phyloP scores from a whole-genome alignment of 2,329 filamentous ascomycete genomes.

The Aureobasidium leucospermi region DNA sequence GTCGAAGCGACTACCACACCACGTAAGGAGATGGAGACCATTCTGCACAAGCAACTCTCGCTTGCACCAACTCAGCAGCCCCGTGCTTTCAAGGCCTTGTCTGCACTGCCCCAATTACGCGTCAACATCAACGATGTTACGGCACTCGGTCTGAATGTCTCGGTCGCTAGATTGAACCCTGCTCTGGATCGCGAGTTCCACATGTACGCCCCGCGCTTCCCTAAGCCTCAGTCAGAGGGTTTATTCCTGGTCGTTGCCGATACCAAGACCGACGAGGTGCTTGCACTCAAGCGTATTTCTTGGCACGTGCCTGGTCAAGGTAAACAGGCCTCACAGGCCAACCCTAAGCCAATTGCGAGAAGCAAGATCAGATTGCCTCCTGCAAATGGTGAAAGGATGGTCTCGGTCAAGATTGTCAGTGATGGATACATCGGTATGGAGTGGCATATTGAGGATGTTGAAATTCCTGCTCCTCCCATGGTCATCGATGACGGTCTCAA shows the following conservation, averaged over 20 bases:
- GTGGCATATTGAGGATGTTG: constrained; percentile 48
- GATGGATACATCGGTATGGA: constrained; percentile 79
- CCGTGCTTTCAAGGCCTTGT: constrained; percentile 53
- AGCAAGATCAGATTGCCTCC: constrained; percentile 56
- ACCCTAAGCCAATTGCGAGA: constrained; percentile 44
- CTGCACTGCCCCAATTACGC: constrained; percentile 61
- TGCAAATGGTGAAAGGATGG: constrained; percentile 46
- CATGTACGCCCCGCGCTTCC: constrained; percentile 82
- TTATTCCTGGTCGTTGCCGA: constrained; percentile 80
- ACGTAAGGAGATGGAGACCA: constrained; percentile 23
- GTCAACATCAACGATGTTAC: constrained; percentile 56
- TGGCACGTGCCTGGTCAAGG: constrained; percentile 46
- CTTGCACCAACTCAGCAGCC: constrained; percentile 40
- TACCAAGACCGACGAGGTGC: constrained; percentile 61
- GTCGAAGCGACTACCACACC: constrained; percentile 33
- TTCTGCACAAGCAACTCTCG: constrained; percentile 44
- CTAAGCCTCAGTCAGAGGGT: constrained; percentile 89
- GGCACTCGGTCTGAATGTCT: constrained; percentile 55
- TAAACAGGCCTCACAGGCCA: constrained; percentile 19
- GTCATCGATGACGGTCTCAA: constrained; percentile 27
- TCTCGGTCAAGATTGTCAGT: constrained; percentile 73
- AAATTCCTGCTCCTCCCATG: constrained; percentile 36
- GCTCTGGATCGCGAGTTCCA: constrained; percentile 58
- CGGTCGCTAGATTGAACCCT: constrained; percentile 60
- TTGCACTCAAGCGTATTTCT: constrained; percentile 77